Conservation (phyloP, 257 asterid genomes). For the Perilla frutescens region DNA sequence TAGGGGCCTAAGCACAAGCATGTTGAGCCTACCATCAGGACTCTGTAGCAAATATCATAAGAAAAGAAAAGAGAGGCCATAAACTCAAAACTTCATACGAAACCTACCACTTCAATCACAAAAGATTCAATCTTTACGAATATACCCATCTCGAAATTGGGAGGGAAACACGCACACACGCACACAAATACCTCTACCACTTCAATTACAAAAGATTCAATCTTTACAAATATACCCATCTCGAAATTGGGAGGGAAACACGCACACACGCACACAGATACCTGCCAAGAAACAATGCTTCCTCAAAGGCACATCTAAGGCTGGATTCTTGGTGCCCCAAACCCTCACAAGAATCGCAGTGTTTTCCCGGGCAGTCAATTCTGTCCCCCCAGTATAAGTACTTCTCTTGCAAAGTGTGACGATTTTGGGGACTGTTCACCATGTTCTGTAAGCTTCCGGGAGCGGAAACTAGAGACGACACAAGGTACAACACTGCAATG, state of each 20-base stretch:
- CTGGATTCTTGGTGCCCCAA: constrained; percentile 99
- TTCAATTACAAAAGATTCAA: constrained; percentile 13
- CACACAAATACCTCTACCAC: too few relatives aligned
- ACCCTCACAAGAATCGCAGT: constrained; percentile 89
- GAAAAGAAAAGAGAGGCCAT: not conserved
- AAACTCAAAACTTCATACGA: constrained; percentile 8
- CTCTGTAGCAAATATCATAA: not conserved
- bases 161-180: too few relatives aligned
- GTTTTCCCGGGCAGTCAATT: constrained; percentile 99
- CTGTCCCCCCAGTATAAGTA: constrained; percentile 87
- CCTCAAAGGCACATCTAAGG: constrained; percentile 99
- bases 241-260: not conserved
- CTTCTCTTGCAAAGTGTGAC: constrained; percentile 56
- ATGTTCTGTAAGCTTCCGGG: constrained; percentile 38
- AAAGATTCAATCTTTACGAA: too few relatives aligned
- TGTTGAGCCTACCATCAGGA: too few relatives aligned
- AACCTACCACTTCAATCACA: too few relatives aligned
- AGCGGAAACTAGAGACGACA: constrained; percentile 56
- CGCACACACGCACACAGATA: constrained; percentile 27
- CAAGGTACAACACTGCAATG: constrained; percentile 65
- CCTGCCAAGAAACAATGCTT: constrained; percentile 86
- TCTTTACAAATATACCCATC: not conserved
- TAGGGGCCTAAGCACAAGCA: too few relatives aligned
- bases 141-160: too few relatives aligned
- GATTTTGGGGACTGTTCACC: constrained; percentile 32